Percentiles rank a stretch among this genome's conserved stretches.
phyloP scores from a whole-genome alignment of 1,284 basidiomycete genomes.

The Cutaneotrichosporon cutaneum region DNA sequence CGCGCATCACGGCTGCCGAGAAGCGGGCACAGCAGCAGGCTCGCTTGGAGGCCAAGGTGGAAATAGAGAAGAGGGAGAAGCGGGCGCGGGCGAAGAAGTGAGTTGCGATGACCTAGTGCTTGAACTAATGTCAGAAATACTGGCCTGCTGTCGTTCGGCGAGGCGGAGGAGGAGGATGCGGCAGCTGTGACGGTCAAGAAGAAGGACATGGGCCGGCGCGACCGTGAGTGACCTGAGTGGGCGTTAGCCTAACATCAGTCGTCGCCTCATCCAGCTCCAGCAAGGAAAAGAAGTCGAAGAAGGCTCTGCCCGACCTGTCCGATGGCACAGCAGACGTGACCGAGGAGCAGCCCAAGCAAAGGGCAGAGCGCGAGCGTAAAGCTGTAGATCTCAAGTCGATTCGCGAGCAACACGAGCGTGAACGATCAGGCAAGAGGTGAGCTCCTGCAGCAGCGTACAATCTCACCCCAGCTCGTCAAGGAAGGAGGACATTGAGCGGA shows the following conservation, averaged over 20 bases:
- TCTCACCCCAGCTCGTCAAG: slow-evolving; percentile 59
- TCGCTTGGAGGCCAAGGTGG: slow-evolving; percentile 68
- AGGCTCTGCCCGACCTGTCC: slow-evolving; percentile 1
- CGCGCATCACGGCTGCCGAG: slow-evolving; percentile 93
- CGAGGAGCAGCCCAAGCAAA: slow-evolving; percentile 4
- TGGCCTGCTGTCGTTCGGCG: slow-evolving; percentile 81
- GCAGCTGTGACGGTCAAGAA: slow-evolving; percentile 61
- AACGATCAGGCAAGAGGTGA: slow-evolving; percentile 63
- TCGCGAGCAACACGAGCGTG: slow-evolving; percentile 68
- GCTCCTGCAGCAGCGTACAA: slow-evolving; percentile 26
- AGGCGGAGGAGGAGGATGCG: slow-evolving; percentile 66
- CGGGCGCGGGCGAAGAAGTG: slow-evolving; percentile 80
- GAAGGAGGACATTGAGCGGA: slow-evolving; percentile 75
- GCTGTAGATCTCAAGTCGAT: slow-evolving; percentile 65
- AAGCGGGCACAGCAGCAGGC: slow-evolving; percentile 77
- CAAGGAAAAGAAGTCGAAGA: neutral
- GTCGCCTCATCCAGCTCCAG: neutral
- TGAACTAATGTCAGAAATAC: slow-evolving; percentile 64
- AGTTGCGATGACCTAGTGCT: slow-evolving; percentile 5
- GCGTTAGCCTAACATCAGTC: slow-evolving; percentile 7
- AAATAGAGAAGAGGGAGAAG: slow-evolving; percentile 69
- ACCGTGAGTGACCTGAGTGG: slow-evolving; percentile 60
- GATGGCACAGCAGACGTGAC: slow-evolving; percentile 28
- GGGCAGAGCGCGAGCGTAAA: slow-evolving; percentile 32
- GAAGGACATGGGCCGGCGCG: slow-evolving; percentile 75